Conservation (phyloP, 441 rosid species). For the Heliophila coronopifolia region DNA sequence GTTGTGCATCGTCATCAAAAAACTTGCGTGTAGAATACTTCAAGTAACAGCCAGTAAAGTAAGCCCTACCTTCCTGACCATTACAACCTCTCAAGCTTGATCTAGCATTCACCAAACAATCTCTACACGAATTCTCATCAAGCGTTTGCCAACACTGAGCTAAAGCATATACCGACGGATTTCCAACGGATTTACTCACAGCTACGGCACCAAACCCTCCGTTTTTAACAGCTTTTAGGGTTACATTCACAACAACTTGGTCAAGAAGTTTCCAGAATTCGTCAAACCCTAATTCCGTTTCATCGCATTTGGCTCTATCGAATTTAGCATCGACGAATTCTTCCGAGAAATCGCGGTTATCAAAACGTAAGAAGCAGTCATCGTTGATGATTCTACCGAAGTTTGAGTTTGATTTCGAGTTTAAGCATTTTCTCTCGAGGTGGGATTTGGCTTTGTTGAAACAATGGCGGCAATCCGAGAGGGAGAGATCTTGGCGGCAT, state of each 20-base stretch:
- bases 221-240: conserved; percentile 30
- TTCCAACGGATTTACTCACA: conserved; percentile 31
- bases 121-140: conserved; percentile 31
- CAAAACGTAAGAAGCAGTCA: conserved; percentile 52
- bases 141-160: conserved; percentile 65
- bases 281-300: neutral
- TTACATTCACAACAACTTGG: conserved; percentile 34
- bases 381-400: conserved; percentile 46
- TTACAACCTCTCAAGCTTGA: conserved; percentile 37
- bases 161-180: conserved; percentile 38
- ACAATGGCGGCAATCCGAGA: conserved; percentile 41
- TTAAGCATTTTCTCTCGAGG: conserved; percentile 19
- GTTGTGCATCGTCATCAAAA: conserved; percentile 18
- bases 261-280: conserved; percentile 30
- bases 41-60: conserved; percentile 54
- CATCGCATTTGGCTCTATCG: conserved; percentile 34
- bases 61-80: conserved; percentile 46
- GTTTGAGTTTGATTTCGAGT: conserved; percentile 20
- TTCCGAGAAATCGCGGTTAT: conserved; percentile 37
- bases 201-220: conserved; percentile 37
- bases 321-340: conserved; percentile 34
- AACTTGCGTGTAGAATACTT: conserved; percentile 49
- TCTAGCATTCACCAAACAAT: conserved; percentile 43
- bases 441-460: conserved; percentile 28
- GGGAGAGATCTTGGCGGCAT: conserved; percentile 44